Conservation (phyloP, 768 basidiomycete genomes). For the Atractiella rhizophila region DNA sequence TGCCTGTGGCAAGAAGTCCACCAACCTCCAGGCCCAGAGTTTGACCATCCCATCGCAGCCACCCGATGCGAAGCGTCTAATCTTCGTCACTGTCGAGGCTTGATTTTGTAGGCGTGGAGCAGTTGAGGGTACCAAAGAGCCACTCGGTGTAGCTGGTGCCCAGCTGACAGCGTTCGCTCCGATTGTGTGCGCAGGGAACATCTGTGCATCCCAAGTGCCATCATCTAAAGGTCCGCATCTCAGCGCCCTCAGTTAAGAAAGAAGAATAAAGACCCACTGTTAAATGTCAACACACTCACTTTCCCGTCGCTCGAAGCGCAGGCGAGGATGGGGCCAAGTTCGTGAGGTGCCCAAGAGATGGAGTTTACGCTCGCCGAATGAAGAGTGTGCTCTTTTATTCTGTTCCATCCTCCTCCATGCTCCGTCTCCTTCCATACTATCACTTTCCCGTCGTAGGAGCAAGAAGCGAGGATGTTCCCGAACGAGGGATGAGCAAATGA, state of each 20-base stretch:
- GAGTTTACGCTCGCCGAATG: conserved; percentile 95
- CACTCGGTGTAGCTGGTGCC: conserved; percentile 74
- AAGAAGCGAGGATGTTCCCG: conserved; percentile 87
- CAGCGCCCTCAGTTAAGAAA: neutral
- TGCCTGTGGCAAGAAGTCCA: neutral
- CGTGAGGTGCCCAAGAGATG: conserved; percentile 96
- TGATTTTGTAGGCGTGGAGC: conserved; percentile 1
- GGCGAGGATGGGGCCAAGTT: conserved; percentile 82
- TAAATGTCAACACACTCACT: conserved; percentile 84
- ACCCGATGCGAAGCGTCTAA: conserved; percentile 80
- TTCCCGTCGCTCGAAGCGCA: conserved; percentile 95
- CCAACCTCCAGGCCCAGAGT: conserved; percentile 52
- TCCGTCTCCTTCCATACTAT: conserved; percentile 82
- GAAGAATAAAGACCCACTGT: conserved; percentile 36
- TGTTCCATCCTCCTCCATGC: conserved; percentile 47
- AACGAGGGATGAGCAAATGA: conserved; percentile 97
- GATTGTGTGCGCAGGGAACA: conserved; percentile 84
- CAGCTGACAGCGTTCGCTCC: conserved; percentile 94
- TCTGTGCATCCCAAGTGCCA: conserved; percentile 81
- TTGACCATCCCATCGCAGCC: conserved; percentile 89
- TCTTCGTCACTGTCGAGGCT: conserved; percentile 27
- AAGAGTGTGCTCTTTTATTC: conserved; percentile 80
- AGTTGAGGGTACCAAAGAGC: conserved; percentile 46
- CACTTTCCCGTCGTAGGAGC: conserved; percentile 92
- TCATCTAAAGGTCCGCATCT: conserved; percentile 36